These are phyloP conservation scores for Paramicrosporidium saccamoebae DNA, from an alignment of 371 early-diverging fungal species.

Conservation along the genomic window DNA sequence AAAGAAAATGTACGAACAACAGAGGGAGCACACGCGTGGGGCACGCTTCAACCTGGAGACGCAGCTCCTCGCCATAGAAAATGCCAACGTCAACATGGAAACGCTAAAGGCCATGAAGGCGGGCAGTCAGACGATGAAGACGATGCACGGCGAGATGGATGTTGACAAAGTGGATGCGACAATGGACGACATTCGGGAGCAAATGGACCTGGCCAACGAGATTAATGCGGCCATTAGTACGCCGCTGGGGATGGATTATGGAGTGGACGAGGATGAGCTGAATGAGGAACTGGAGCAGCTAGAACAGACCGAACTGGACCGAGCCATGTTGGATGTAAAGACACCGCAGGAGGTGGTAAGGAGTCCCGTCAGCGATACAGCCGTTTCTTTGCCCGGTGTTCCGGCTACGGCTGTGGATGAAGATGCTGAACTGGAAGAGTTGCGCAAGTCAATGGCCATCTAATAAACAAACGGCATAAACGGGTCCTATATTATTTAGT, in stretches of 20 bases:
- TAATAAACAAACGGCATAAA: too few species aligned
- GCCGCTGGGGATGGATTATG: conserved; percentile 47
- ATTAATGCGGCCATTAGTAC: conserved; percentile 70
- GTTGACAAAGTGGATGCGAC: conserved; percentile 75
- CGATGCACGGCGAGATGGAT: conserved; percentile 63
- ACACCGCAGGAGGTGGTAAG: conserved; percentile 19
- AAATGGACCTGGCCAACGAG: conserved; percentile 83
- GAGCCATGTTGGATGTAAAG: conserved; percentile 38
- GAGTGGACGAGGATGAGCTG: conserved; percentile 76
- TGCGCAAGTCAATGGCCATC: conserved; percentile 41
- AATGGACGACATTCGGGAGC: conserved; percentile 88
- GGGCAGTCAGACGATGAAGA: conserved; percentile 74
- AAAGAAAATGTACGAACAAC: conserved; percentile 49
- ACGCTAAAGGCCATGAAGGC: conserved; percentile 78
- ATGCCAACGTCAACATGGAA: conserved; percentile 75
- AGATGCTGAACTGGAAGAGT: conserved; percentile 45
- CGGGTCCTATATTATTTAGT: too few species aligned
- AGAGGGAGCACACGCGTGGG: conserved; percentile 57
- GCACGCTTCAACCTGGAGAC: conserved; percentile 71
- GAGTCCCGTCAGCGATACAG: conserved; percentile 18
- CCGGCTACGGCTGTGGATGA: conserved; percentile 13
- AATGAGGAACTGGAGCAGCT: conserved; percentile 60
- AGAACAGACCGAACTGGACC: conserved; percentile 72
- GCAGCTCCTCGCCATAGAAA: conserved; percentile 82
- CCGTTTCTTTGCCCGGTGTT: conserved; percentile 23